These are phyloP conservation scores for Fusarium sarcochroum DNA, from an alignment of 2,329 filamentous ascomycete species.

Conservation along the genomic window DNA sequence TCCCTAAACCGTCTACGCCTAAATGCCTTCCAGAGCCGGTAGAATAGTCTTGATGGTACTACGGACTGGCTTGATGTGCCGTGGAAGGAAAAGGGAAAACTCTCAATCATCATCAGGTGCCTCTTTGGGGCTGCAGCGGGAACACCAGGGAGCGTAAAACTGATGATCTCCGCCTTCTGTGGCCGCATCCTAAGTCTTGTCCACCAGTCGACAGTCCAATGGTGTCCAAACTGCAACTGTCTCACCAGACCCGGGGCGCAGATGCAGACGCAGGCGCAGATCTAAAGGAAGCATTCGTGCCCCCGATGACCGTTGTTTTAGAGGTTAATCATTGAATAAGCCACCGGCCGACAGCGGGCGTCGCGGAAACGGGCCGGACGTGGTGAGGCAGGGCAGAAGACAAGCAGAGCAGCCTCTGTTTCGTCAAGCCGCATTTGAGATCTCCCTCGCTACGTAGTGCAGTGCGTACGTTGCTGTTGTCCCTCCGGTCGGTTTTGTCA, in stretches of 20 bases:
- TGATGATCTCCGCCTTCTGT: conserved; percentile 43
- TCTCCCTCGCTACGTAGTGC: neutral
- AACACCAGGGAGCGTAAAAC: conserved; percentile 36
- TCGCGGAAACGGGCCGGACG: conserved; percentile 46
- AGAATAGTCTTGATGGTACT: conserved; percentile 3
- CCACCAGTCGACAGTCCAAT: conserved; percentile 35
- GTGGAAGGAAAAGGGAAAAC: conserved; percentile 20
- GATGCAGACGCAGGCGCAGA: conserved; percentile 12
- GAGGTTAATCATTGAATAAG: conserved; percentile 17
- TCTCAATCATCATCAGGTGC: conserved; percentile 32
- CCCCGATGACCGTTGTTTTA: conserved; percentile 14
- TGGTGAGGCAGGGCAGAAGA: conserved; percentile 11
- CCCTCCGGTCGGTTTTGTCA: conserved; percentile 3
- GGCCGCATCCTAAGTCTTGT: conserved; percentile 31
- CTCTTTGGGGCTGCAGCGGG: conserved; percentile 32
- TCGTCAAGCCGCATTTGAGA: conserved; percentile 23
- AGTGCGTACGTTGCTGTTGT: neutral
- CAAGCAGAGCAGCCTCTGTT: conserved; percentile 2
- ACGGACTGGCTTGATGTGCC: neutral
- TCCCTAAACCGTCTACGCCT: conserved; percentile 16
- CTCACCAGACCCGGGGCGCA: conserved; percentile 27
- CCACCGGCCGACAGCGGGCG: conserved; percentile 40
- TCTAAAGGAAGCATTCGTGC: conserved; percentile 22
- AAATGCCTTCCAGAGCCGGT: conserved; percentile 4
- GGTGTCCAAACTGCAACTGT: conserved; percentile 29